Percentiles rank a stretch among this genome's conserved stretches.
Evolutionary conservation across 2,329 filamentous ascomycete species (phyloP).

Genomic region (Fusarium miscanthi): DNA sequence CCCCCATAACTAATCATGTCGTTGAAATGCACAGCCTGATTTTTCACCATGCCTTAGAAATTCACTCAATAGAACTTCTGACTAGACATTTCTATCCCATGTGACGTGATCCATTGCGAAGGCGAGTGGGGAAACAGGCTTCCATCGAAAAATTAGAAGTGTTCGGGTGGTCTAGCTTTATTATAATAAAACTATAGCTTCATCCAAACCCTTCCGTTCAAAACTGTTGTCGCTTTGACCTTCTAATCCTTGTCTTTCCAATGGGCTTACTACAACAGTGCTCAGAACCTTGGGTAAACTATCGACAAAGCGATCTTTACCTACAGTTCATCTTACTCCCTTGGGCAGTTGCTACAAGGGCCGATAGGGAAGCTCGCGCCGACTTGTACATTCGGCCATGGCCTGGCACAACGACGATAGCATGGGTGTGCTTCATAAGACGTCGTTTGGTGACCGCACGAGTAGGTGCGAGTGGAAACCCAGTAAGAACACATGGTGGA

Average conservation of each 20-base stretch:
- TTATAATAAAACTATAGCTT: too few species aligned
- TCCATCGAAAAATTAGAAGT: background rate
- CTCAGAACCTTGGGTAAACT: background rate
- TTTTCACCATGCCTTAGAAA: background rate
- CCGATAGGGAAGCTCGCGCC: background rate
- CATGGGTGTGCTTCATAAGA: background rate
- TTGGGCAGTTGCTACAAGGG: background rate
- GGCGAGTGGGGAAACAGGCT: too few species aligned
- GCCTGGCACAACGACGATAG: background rate
- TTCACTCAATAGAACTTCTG: background rate
- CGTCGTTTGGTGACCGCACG: background rate
- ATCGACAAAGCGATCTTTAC: background rate
- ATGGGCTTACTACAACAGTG: background rate
- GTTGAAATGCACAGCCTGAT: background rate
- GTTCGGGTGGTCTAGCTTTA: background rate
- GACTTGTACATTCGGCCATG: background rate
- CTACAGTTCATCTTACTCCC: background rate
- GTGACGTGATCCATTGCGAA: too few species aligned
- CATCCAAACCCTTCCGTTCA: too few species aligned
- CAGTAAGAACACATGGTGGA: background rate
- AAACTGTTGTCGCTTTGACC: background rate
- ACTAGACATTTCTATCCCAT: too few species aligned
- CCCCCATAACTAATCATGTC: background rate
- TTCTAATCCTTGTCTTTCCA: background rate
- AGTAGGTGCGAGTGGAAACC: background rate